Evolutionary conservation across 2,329 filamentous ascomycete genomes (phyloP).

Genomic region (Fusarium aywerte): DNA sequence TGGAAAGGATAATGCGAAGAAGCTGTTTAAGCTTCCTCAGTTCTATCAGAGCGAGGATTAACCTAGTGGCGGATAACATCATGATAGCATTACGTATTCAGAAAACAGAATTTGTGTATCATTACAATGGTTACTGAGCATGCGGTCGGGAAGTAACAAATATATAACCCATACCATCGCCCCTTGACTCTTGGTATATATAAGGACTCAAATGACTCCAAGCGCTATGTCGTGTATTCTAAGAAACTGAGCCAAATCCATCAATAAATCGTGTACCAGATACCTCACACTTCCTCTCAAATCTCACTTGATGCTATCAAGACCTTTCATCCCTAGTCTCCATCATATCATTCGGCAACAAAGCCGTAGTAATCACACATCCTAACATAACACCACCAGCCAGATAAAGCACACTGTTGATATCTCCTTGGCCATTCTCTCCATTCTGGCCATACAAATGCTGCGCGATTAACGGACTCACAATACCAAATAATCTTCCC

Average conservation of each 20-base stretch:
- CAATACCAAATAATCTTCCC: slow-evolving; percentile 67
- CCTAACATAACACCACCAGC: slow-evolving; percentile 65
- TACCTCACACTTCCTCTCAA: neutral
- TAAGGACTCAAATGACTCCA: neutral
- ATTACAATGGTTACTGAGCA: no score
- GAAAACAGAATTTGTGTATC: no score
- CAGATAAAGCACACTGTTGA: slow-evolving; percentile 65
- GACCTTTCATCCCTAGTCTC: slow-evolving; percentile 49
- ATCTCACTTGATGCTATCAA: neutral
- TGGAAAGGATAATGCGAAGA: slow-evolving; percentile 57
- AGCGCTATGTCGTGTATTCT: neutral
- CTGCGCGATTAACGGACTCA: slow-evolving; percentile 66
- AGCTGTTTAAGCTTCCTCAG: slow-evolving; percentile 52
- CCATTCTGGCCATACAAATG: slow-evolving; percentile 50
- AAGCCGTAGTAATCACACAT: slow-evolving; percentile 61
- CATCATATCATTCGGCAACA: slow-evolving; percentile 57
- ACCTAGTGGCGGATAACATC: neutral
- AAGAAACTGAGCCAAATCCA: neutral
- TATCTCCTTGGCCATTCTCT: slow-evolving; percentile 48
- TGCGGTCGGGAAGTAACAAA: no score
- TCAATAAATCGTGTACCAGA: neutral
- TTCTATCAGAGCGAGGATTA: slow-evolving; percentile 39
- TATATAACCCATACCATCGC: no score
- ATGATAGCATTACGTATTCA: neutral
- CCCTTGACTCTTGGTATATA: neutral